These are phyloP conservation scores for Roridomyces roridus DNA, from an alignment of 768 basidiomycete genomes.

Conservation along the genomic window DNA sequence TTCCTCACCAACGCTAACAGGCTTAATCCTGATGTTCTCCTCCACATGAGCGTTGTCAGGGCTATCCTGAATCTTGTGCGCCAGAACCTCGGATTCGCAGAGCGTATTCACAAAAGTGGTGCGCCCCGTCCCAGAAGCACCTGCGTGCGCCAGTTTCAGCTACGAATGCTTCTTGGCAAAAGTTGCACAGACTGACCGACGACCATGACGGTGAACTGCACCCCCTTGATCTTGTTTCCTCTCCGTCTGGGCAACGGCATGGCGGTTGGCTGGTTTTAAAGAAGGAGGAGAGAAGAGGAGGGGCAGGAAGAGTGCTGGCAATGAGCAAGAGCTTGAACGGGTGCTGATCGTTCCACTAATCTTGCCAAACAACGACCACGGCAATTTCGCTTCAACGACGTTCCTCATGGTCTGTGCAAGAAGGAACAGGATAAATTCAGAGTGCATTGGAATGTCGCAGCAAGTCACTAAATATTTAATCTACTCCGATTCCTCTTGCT, in stretches of 20 bases:
- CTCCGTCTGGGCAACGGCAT: constrained; percentile 62
- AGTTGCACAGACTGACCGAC: constrained; percentile 65
- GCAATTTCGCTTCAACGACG: too few relatives aligned
- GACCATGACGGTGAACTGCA: constrained; percentile 89
- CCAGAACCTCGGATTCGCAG: constrained; percentile 78
- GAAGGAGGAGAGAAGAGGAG: constrained; percentile 12
- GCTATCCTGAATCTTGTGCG: constrained; percentile 67
- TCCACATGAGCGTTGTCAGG: constrained; percentile 81
- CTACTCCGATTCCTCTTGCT: not conserved
- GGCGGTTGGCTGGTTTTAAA: constrained; percentile 43
- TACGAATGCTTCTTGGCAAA: too few relatives aligned
- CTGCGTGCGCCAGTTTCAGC: too few relatives aligned
- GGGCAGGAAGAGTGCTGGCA: constrained; percentile 15
- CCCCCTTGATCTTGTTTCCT: constrained; percentile 86
- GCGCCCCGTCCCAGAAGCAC: constrained; percentile 85
- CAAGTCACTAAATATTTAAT: too few relatives aligned
- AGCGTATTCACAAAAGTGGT: constrained; percentile 95
- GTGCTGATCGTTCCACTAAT: constrained; percentile 27
- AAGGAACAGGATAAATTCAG: too few relatives aligned
- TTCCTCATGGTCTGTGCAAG: too few relatives aligned
- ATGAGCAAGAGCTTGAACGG: not conserved
- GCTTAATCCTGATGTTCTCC: constrained; percentile 79
- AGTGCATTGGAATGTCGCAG: too few relatives aligned
- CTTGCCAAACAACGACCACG: constrained; percentile 7
- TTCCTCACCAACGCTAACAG: constrained; percentile 75